Base-by-base conservation (phyloP, 371 early-diverging fungal genomes). In the Zopfochytrium polystomum region DNA sequence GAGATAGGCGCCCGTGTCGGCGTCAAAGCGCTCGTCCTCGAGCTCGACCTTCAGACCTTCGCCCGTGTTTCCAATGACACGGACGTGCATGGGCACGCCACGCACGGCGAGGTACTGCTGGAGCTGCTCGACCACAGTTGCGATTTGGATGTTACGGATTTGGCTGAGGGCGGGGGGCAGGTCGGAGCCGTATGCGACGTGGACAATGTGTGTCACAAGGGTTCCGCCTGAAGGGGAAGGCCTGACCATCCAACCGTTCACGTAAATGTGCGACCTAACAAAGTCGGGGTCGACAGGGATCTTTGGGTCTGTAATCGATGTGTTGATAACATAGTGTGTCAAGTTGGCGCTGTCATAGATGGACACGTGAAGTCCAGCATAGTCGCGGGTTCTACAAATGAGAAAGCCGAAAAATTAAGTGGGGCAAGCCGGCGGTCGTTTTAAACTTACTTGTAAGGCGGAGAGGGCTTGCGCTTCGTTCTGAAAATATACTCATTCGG, bases 231-330 rank as follows among this genome's bases (percentile, higher is more conserved):
- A n/a, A 18, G 56, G 32, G 2, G 56, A 34, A 22, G 66, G 57
- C 44, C 81, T 75, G 31, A 85, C 58, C 30, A 87, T 72, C 86
- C 86, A 87, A 20, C 86, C 88, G 30, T 64, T 71, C 45, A 85
- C 82, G 65, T 77, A 79, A 46, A 87, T 66, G 25, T 82, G 73
- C 15, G 80, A 70, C 59, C 87, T 74, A 33, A 77, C 76, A 63
- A 75, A 80, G 38, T 81, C 80, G 5, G 80, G 68, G 44, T 77
- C 72, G 23, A 73, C 74, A 15, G 85, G 86, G 32, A 81, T 71
- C 48, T 80, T 76, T 13, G 75, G 74, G 5, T 84, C 82, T 20
- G 82, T 78, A 20, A 85, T 77, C 30, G 82, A 82, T 2, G 85
- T 84, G 52, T 80, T 25, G 26, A 67, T 58, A 32, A 67, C 45